Evolutionary conservation across 257 asterid genomes (phyloP).

Genomic region (Solanum ahanhuiri): DNA sequence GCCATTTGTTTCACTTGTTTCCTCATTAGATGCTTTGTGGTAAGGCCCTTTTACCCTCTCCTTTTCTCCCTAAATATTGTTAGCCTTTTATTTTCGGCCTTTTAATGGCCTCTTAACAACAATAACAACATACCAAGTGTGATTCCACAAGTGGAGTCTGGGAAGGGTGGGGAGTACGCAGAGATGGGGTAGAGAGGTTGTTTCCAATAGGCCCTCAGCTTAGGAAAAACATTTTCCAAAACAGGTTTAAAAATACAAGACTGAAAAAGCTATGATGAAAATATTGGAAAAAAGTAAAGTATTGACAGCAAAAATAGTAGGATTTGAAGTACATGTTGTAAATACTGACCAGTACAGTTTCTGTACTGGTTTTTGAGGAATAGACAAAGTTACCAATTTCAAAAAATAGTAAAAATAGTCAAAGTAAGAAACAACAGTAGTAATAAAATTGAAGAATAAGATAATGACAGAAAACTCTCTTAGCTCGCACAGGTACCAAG

Average conservation of each 20-base stretch:
- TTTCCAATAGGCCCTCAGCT: not conserved
- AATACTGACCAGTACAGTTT: no score
- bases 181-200: not conserved
- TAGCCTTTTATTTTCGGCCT: not conserved
- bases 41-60: slow-evolving; percentile 18
- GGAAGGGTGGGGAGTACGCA: not conserved
- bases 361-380: no score
- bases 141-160: not conserved
- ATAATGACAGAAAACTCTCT: not conserved
- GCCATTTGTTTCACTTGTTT: slow-evolving; percentile 89
- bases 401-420: not conserved
- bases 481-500: not conserved
- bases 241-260: not conserved
- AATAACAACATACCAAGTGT: not conserved
- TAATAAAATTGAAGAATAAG: not conserved
- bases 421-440: not conserved
- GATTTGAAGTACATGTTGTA: no score
- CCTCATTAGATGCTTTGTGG: slow-evolving; percentile 82
- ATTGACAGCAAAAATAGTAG: not conserved
- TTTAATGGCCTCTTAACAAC: not conserved
- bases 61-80: not conserved
- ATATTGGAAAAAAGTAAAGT: not conserved
- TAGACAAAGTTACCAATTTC: no score
- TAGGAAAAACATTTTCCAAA: not conserved
- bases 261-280: not conserved